These are phyloP conservation scores for Tremellales sp. DNA, from an alignment of 1,284 basidiomycete genomes.

Conservation along the genomic window DNA sequence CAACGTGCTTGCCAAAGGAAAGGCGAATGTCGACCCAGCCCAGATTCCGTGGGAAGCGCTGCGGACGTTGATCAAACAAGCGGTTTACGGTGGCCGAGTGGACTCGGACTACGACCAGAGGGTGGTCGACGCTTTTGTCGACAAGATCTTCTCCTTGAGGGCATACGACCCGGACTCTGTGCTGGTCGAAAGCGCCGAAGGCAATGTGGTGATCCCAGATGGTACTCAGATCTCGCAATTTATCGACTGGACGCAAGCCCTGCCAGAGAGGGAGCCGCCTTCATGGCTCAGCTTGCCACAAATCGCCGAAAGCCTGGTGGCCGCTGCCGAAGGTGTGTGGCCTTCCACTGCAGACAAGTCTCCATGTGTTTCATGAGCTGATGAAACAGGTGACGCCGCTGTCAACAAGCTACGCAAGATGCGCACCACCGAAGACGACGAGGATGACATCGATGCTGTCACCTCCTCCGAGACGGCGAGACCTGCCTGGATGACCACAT, in stretches of 20 bases:
- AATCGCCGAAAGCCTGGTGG: slow-evolving; percentile 85
- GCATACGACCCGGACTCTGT: slow-evolving; percentile 91
- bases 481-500: slow-evolving; percentile 86
- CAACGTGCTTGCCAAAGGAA: slow-evolving; percentile 70
- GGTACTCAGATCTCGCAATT: slow-evolving; percentile 88
- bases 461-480: slow-evolving; percentile 56
- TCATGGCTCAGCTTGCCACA: slow-evolving; percentile 87
- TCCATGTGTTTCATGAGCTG: slow-evolving; percentile 5
- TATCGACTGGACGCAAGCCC: slow-evolving; percentile 73
- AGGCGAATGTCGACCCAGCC: slow-evolving; percentile 83
- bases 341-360: too few species aligned
- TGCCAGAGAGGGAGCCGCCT: slow-evolving; percentile 87
- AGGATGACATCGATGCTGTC: slow-evolving; percentile 58
- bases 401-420: slow-evolving; percentile 84
- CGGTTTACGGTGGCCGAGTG: slow-evolving; percentile 87
- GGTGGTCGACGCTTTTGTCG: slow-evolving; percentile 86
- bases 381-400: slow-evolving; percentile 65
- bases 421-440: slow-evolving; percentile 83
- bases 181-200: slow-evolving; percentile 59
- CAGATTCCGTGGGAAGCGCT: slow-evolving; percentile 90
- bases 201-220: slow-evolving; percentile 69
- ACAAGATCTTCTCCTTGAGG: slow-evolving; percentile 74
- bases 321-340: slow-evolving; percentile 73
- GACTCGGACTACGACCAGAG: slow-evolving; percentile 92
- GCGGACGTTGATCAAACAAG: slow-evolving; percentile 84